Evolutionary conservation across 78 protist species (phyloP).

Genomic region (Salpingoeca rosetta): DNA sequence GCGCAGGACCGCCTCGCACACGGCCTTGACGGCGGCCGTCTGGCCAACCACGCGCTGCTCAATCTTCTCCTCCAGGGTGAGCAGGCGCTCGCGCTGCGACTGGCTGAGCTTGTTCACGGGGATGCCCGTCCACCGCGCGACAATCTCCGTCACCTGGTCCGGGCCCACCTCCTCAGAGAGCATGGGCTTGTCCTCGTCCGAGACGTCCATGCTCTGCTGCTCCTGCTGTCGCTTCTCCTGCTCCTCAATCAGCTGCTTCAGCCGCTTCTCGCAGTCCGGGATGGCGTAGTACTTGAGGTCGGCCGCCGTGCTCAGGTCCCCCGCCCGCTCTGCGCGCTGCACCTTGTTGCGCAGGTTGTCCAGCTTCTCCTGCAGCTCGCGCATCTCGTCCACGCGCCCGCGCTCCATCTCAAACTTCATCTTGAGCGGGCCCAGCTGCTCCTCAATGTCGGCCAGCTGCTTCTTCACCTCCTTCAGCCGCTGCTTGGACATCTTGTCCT

Average conservation of each 20-base stretch:
- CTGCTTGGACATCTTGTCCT: conserved; percentile 50
- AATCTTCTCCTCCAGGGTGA: conserved; percentile 59
- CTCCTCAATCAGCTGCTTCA: conserved; percentile 22
- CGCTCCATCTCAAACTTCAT: conserved; percentile 68
- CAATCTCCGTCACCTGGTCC: conserved; percentile 65
- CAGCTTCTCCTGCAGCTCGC: conserved; percentile 45
- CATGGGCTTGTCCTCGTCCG: conserved; percentile 7
- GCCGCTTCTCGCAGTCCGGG: conserved; percentile 66
- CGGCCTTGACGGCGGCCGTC: conserved; percentile 87
- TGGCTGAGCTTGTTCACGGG: conserved; percentile 77
- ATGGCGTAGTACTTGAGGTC: conserved; percentile 80
- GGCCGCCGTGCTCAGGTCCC: conserved; percentile 72
- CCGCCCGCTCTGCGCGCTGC: conserved; percentile 64
- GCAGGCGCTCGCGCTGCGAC: conserved; percentile 71
- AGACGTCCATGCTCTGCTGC: not conserved
- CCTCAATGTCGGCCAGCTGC: conserved; percentile 46
- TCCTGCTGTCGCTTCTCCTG: conserved; percentile 7
- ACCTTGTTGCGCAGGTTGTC: conserved; percentile 60
- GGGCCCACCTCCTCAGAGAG: conserved; percentile 53
- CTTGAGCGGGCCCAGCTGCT: conserved; percentile 23
- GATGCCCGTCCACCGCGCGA: conserved; percentile 92
- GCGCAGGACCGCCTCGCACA: conserved; percentile 84
- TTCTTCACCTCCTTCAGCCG: conserved; percentile 51
- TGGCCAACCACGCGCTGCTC: conserved; percentile 92
- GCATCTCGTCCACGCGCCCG: conserved; percentile 54